Evolutionary conservation across 352 stramenopile genomes (phyloP), one percentile per base, ranked within the genome.

Genomic region (Phytophthora colocasiae): DNA sequence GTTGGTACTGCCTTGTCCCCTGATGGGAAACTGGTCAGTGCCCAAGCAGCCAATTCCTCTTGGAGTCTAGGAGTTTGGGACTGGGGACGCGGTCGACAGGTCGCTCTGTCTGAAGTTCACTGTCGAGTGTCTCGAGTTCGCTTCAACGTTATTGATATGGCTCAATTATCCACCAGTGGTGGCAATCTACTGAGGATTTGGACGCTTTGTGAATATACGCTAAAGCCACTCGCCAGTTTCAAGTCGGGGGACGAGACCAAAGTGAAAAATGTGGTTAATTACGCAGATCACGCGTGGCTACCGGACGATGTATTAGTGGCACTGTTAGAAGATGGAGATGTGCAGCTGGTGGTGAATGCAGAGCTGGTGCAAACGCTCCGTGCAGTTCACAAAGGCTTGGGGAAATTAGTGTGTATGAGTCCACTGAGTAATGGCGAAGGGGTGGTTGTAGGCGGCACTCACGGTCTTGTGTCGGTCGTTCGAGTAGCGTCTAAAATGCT

Each of bases 71-170:
- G 88, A 1, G 76, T 95, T 2, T 95, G 83, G 84, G 86, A 95
- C 58, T 95, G 86, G 86, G 75, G 71, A n/a, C 77, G 83, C 4
- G 81, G 80, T 10, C 68, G 86, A 1, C 81, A 91, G 66, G 60
- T 95, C 11, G 84, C 86, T 6, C 52, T 80, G 22, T 69, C 62
- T 1, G 83, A 92, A 8, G 81, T 92, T n/a, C 83, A 93, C 40
- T 87, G 69, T 57, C 78, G 87, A 27, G 84, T 93, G 34, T 85
- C 84, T 45, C 74, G 86, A 29, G 81, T 93, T 19, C 81, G 74
- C 17, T 95, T 95, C 49, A 95, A 95, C 59, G 55, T 73, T 15
- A 79, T 92, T 40, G 86, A 95, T 57, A 89, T 93, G 77, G 86
- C 82, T 3, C 84, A 95, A 64, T 44, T 95, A 7, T 92, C 86